Evolutionary conservation across 2,329 filamentous ascomycete genomes (phyloP).

Genomic region (Zasmidium cellare): DNA sequence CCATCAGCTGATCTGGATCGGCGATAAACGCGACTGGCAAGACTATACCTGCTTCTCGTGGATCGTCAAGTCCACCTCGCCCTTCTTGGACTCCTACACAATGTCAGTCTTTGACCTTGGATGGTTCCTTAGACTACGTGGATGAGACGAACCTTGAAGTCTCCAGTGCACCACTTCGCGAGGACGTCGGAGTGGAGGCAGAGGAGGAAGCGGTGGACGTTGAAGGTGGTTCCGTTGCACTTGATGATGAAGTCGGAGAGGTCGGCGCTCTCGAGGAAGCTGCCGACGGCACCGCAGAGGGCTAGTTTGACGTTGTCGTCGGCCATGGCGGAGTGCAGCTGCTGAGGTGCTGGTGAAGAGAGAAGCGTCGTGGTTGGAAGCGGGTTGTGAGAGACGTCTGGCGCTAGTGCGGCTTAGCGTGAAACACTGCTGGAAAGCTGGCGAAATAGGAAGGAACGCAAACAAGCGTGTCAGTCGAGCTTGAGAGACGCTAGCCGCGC

Average conservation of each 20-base stretch:
- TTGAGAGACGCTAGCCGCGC: too few species aligned
- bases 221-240: slow-evolving; percentile 14
- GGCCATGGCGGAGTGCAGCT: not conserved
- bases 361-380: not conserved
- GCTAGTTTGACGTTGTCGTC: not conserved
- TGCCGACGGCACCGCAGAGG: not conserved
- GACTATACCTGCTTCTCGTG: not conserved
- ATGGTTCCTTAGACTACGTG: too few species aligned
- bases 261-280: not conserved
- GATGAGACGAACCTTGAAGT: slow-evolving; percentile 19
- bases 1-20: not conserved
- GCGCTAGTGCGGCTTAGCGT: too few species aligned
- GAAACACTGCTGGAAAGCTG: too few species aligned
- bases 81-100: not conserved
- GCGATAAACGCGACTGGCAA: not conserved
- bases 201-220: slow-evolving; percentile 22
- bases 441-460: too few species aligned
- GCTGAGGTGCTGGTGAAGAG: not conserved
- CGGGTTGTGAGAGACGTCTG: too few species aligned
- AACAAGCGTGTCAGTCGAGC: too few species aligned
- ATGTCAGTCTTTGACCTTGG: too few species aligned
- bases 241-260: slow-evolving; percentile 23
- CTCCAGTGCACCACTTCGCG: slow-evolving; percentile 8
- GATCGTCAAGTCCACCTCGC: not conserved
- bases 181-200: slow-evolving; percentile 27